Percentiles rank a stretch among this genome's conserved stretches.
Evolutionary conservation across 2,329 filamentous ascomycete species (phyloP).

Genomic region (Hymenoscyphus infarciens): DNA sequence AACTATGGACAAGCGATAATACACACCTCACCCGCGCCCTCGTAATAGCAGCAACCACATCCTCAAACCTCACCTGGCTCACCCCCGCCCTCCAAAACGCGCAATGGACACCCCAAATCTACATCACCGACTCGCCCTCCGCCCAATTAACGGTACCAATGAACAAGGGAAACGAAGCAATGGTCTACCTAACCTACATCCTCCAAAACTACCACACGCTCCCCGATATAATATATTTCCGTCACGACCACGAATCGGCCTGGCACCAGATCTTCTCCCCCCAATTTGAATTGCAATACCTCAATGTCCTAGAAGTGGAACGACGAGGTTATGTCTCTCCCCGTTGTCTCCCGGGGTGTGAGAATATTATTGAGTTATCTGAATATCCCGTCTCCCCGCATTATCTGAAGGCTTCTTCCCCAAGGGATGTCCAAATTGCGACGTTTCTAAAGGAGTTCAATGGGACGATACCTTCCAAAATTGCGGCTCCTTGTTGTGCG

Average conservation of each 20-base stretch:
- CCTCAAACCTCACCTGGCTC: constrained; percentile 37
- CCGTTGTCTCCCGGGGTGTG: constrained; percentile 46
- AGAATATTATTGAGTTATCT: constrained; percentile 44
- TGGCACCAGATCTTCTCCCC: constrained; percentile 39
- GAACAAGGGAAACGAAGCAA: constrained; percentile 52
- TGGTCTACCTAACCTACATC: constrained; percentile 48
- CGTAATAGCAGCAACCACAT: constrained; percentile 48
- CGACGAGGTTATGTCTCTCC: constrained; percentile 53
- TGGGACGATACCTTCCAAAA: constrained; percentile 30
- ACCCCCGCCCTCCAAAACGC: constrained; percentile 7
- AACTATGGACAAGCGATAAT: neutral
- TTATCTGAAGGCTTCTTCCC: constrained; percentile 40
- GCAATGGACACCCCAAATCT: constrained; percentile 30
- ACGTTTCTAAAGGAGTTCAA: constrained; percentile 44
- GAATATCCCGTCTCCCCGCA: constrained; percentile 50
- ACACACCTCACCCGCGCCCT: constrained; percentile 31
- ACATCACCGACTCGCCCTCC: constrained; percentile 49
- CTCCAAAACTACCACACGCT: constrained; percentile 59
- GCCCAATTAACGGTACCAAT: constrained; percentile 46
- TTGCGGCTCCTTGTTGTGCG: constrained; percentile 58
- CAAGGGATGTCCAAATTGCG: constrained; percentile 40
- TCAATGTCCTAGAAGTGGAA: constrained; percentile 39
- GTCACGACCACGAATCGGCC: constrained; percentile 52
- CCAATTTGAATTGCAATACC: constrained; percentile 35
- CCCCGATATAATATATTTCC: constrained; percentile 57